phyloP scores from a whole-genome alignment of 2,329 filamentous ascomycete genomes.

The Chaetomiaceae sp. region DNA sequence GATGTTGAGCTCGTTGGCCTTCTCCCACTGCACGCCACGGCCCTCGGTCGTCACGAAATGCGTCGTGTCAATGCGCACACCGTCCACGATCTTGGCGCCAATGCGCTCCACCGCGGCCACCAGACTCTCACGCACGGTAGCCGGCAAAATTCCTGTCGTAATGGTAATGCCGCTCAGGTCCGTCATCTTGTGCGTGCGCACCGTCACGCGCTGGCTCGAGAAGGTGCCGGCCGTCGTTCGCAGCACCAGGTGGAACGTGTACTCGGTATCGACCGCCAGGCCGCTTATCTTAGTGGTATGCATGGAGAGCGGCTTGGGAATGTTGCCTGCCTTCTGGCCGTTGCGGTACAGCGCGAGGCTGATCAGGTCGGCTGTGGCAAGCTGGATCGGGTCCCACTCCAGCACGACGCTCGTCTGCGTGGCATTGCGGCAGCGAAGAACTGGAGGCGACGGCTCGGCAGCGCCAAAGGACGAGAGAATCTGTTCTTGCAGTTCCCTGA shows the following conservation, averaged over 20 bases:
- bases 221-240: conserved; percentile 86
- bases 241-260: conserved; percentile 87
- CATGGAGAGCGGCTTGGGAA: conserved; percentile 80
- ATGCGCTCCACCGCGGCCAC: conserved; percentile 74
- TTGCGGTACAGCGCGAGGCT: conserved; percentile 91
- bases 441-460: conserved; percentile 65
- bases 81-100: conserved; percentile 84
- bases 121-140: conserved; percentile 65
- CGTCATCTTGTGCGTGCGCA: conserved; percentile 97
- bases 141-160: conserved; percentile 79
- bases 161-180: conserved; percentile 93
- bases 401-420: conserved; percentile 98
- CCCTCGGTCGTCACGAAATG: conserved; percentile 98
- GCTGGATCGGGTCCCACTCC: conserved; percentile 92
- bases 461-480: conserved; percentile 85
- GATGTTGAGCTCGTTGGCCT: conserved; percentile 95
- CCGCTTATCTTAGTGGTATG: conserved; percentile 96
- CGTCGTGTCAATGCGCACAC: conserved; percentile 91
- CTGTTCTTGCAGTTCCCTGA: conserved; percentile 78
- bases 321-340: conserved; percentile 91
- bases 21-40: conserved; percentile 85
- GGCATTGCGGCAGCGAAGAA: conserved; percentile 88
- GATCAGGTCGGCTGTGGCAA: conserved; percentile 86
- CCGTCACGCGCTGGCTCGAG: conserved; percentile 72
- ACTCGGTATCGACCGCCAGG: conserved; percentile 92